Evolutionary conservation across 176 grass and related monocot genomes (phyloP).

Genomic region (Aegilops tauschii): DNA sequence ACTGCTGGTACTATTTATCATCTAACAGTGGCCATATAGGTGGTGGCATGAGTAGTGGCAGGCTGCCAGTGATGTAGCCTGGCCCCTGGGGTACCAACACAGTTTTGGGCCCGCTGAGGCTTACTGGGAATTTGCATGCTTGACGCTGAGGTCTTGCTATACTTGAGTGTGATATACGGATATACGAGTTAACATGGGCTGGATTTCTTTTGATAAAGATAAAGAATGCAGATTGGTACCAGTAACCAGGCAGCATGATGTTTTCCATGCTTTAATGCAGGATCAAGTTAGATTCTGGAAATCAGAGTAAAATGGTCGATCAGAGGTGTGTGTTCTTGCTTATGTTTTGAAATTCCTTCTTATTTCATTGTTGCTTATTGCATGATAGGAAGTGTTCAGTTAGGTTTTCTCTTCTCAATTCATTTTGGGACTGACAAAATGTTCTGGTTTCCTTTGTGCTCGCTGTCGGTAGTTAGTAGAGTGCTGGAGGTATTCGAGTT

Average conservation of each 20-base stretch:
- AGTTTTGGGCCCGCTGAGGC: background rate
- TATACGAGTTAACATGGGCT: background rate
- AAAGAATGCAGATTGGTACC: background rate
- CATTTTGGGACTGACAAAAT: background rate
- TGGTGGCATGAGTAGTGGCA: background rate
- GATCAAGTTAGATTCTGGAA: conserved; percentile 48
- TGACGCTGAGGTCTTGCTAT: too few relatives aligned
- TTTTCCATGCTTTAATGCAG: background rate
- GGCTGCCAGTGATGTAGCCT: background rate
- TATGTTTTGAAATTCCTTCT: background rate
- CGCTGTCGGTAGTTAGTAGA: too few relatives aligned
- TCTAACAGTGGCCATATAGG: background rate
- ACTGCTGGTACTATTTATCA: background rate
- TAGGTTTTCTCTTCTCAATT: background rate
- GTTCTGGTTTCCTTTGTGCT: too few relatives aligned
- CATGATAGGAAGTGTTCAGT: conserved; percentile 7
- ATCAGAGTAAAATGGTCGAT: conserved; percentile 26
- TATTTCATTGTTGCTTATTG: conserved; percentile 28
- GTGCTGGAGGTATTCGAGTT: too few relatives aligned
- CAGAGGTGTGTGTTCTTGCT: conserved; percentile 16
- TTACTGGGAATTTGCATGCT: background rate
- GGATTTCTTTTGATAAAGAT: background rate
- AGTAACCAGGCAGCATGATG: background rate
- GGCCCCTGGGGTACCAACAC: too few relatives aligned
- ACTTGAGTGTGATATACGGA: background rate